A percentile compares a stretch with the other conserved stretches of the same genome.
Evolutionary conservation across 169 alveolate genomes (phyloP).

Genomic region (Besnoitia besnoiti): DNA sequence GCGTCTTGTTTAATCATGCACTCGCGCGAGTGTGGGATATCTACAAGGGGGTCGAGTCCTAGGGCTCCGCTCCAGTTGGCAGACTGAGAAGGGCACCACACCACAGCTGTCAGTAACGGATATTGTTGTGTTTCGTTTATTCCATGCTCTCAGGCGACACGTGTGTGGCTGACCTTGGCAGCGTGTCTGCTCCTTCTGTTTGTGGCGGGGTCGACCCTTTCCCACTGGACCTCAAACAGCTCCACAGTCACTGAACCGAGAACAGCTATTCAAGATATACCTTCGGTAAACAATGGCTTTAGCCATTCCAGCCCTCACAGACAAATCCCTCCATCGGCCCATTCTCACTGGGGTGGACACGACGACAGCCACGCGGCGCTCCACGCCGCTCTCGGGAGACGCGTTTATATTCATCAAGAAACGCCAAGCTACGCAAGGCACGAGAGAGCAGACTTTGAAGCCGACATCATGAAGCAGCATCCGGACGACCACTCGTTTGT

Average conservation of each 20-base stretch:
- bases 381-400: slow-evolving; percentile 31
- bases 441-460: slow-evolving; percentile 22
- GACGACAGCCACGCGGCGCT: slow-evolving; percentile 9
- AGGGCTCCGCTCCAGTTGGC: too few species aligned
- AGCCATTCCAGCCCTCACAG: background rate
- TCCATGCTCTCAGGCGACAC: slow-evolving; percentile 38
- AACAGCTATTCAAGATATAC: background rate
- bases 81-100: too few species aligned
- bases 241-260: background rate
- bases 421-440: background rate
- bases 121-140: background rate
- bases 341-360: background rate
- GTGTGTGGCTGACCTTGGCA: slow-evolving; percentile 57
- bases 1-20: too few species aligned
- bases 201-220: background rate
- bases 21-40: too few species aligned
- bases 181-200: slow-evolving; percentile 44
- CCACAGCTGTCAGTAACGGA: too few species aligned
- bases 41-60: too few species aligned
- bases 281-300: background rate
- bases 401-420: slow-evolving; percentile 1
- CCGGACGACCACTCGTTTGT: slow-evolving; percentile 62
- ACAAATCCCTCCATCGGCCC: background rate
- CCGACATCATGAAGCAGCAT: slow-evolving; percentile 52
- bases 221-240: background rate